Conservation (phyloP, 208 protist species). For the Crithidia expoeki region DNA sequence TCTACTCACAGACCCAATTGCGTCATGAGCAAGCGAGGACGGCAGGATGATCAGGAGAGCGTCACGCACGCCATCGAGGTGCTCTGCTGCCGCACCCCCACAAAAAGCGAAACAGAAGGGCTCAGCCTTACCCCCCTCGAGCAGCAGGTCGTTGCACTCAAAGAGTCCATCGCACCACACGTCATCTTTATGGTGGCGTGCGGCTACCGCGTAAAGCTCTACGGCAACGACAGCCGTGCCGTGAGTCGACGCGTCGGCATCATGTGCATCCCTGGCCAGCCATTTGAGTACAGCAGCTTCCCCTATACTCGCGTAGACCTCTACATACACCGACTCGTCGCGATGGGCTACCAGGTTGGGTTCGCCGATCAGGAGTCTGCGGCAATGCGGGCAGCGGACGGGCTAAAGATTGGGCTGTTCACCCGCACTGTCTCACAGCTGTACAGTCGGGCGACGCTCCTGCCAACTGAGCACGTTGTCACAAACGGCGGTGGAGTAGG, state of each 20-base stretch:
- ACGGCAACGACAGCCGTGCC: constrained; percentile 81
- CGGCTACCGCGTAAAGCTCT: constrained; percentile 86
- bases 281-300: constrained; percentile 87
- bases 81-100: constrained; percentile 48
- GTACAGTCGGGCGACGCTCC: constrained; percentile 83
- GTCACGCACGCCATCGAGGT: constrained; percentile 67
- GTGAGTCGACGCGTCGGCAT: constrained; percentile 87
- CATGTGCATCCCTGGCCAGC: constrained; percentile 78
- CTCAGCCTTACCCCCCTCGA: constrained; percentile 79
- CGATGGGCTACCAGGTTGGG: constrained; percentile 90
- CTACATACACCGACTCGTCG: constrained; percentile 84
- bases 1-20: not conserved
- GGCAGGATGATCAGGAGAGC: constrained; percentile 44
- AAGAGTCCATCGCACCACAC: constrained; percentile 52
- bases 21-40: constrained; percentile 61
- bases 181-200: constrained; percentile 87
- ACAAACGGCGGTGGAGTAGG: constrained; percentile 31
- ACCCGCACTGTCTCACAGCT: constrained; percentile 68
- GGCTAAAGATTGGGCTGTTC: constrained; percentile 73
- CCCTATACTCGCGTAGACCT: constrained; percentile 79
- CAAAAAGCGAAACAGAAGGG: constrained; percentile 35
- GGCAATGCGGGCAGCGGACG: constrained; percentile 74
- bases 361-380: constrained; percentile 90
- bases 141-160: constrained; percentile 75
- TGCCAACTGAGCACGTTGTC: constrained; percentile 70